Percentiles rank a stretch among this genome's conserved stretches.
Conservation (phyloP, 805 yeast species). For the Saturnispora halmiae region DNA sequence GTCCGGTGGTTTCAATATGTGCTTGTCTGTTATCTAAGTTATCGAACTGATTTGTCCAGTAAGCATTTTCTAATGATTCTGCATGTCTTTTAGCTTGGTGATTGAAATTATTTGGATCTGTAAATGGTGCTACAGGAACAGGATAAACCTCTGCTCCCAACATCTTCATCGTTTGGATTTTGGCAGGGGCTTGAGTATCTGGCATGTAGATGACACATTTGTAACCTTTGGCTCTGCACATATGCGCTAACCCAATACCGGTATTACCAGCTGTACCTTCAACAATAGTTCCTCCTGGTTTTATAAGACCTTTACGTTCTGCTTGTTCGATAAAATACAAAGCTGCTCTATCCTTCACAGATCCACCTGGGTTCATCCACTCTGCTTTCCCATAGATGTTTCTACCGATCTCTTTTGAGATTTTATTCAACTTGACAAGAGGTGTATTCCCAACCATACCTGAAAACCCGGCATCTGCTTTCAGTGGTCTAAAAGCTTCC, state of each 20-base stretch:
- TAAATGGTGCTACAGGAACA: slow-evolving; percentile 80
- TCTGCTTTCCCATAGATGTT: slow-evolving; percentile 87
- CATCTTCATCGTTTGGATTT: slow-evolving; percentile 63
- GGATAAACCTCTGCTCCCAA: slow-evolving; percentile 85
- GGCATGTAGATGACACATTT: slow-evolving; percentile 88
- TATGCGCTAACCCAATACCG: slow-evolving; percentile 82
- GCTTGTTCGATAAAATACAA: slow-evolving; percentile 69
- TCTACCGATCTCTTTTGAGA: slow-evolving; percentile 54
- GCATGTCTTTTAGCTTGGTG: slow-evolving; percentile 86
- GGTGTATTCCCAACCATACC: slow-evolving; percentile 95
- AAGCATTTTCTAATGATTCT: slow-evolving; percentile 63
- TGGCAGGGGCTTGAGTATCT: slow-evolving; percentile 74
- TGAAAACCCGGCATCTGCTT: slow-evolving; percentile 57
- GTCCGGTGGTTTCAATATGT: slow-evolving; percentile 86
- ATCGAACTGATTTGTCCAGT: slow-evolving; percentile 94
- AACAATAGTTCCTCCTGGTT: slow-evolving; percentile 77
- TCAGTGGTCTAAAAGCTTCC: slow-evolving; percentile 53
- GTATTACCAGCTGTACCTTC: slow-evolving; percentile 98
- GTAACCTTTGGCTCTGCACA: slow-evolving; percentile 77
- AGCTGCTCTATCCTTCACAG: slow-evolving; percentile 89
- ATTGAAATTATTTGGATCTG: slow-evolving; percentile 78
- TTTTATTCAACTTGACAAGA: slow-evolving; percentile 47
- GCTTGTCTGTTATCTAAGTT: slow-evolving; percentile 82
- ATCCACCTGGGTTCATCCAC: slow-evolving; percentile 90
- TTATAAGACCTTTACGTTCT: slow-evolving; percentile 53